Conservation (phyloP, 176 grass and related monocot species). For the Canna indica region DNA sequence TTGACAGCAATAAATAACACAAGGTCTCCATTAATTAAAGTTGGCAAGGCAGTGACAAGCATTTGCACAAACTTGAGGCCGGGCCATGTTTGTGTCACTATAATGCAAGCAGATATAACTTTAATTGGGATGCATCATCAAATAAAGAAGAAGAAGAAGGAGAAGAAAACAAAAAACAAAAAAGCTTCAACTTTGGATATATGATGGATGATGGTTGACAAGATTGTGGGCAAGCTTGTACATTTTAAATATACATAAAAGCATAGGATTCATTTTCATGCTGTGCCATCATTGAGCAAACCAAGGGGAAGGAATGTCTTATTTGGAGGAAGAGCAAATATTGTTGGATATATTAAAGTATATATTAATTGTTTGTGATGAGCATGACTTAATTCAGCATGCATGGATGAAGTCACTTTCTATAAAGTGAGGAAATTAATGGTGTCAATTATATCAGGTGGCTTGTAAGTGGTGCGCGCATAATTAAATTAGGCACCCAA, state of each 20-base stretch:
- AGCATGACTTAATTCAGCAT: conserved; percentile 6
- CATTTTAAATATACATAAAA: not conserved
- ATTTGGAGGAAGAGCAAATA: not conserved
- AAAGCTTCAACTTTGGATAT: no score
- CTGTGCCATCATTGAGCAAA: not conserved
- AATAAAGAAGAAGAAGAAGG: not conserved
- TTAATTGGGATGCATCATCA: not conserved
- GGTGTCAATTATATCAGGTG: not conserved
- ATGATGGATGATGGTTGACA: not conserved
- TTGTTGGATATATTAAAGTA: no score
- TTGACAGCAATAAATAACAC: conserved; percentile 9
- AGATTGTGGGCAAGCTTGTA: not conserved
- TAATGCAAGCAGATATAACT: not conserved
- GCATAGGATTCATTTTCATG: not conserved
- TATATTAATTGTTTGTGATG: not conserved
- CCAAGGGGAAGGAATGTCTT: not conserved
- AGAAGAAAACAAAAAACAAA: no score
- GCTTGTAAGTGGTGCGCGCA: not conserved
- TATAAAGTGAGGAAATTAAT: not conserved
- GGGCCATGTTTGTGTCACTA: not conserved
- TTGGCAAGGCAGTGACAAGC: conserved; percentile 68
- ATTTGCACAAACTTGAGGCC: conserved; percentile 24
- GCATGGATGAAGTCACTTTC: not conserved
- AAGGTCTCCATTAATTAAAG: no score
- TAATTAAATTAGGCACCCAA: not conserved